These are phyloP conservation scores for Durotheca rogersii DNA, from an alignment of 495 filamentous ascomycete genomes.

Conservation along the genomic window DNA sequence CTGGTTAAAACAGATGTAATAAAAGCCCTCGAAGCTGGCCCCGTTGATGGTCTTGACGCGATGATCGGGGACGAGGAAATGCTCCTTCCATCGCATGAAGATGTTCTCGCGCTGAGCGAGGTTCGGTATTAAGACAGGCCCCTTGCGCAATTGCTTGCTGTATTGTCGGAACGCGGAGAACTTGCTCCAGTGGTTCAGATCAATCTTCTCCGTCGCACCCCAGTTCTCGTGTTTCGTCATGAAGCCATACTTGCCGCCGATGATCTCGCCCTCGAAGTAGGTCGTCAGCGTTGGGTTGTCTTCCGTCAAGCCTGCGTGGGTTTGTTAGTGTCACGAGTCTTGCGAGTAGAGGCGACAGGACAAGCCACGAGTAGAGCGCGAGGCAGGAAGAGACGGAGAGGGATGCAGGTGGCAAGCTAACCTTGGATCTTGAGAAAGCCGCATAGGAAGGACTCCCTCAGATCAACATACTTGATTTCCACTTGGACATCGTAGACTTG, in stretches of 20 bases:
- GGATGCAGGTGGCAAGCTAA: constrained; percentile 40
- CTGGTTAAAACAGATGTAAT: constrained; percentile 99
- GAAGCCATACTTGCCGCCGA: constrained; percentile 92
- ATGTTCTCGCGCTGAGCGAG: constrained; percentile 84
- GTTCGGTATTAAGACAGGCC: constrained; percentile 57
- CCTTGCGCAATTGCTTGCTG: constrained; percentile 68
- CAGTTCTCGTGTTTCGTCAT: constrained; percentile 84
- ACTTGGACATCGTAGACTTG: constrained; percentile 95
- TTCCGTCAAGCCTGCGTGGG: constrained; percentile 93
- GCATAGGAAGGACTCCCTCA: constrained; percentile 91
- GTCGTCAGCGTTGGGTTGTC: constrained; percentile 96
- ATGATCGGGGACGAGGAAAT: constrained; percentile 96
- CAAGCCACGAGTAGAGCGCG: not conserved
- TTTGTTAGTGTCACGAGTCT: no score
- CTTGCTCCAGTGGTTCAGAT: constrained; percentile 89
- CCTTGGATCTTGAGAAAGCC: constrained; percentile 97
- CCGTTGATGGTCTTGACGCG: constrained; percentile 84
- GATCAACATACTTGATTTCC: constrained; percentile 94
- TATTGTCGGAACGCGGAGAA: constrained; percentile 85
- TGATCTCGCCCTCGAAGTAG: constrained; percentile 98
- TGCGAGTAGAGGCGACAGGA: not conserved
- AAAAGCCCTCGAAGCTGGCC: constrained; percentile 97
- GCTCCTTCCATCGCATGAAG: constrained; percentile 99
- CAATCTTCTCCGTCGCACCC: constrained; percentile 90
- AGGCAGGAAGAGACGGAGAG: not conserved